Base-by-base conservation (phyloP, 345 rosid species). In the Brassica incana region DNA sequence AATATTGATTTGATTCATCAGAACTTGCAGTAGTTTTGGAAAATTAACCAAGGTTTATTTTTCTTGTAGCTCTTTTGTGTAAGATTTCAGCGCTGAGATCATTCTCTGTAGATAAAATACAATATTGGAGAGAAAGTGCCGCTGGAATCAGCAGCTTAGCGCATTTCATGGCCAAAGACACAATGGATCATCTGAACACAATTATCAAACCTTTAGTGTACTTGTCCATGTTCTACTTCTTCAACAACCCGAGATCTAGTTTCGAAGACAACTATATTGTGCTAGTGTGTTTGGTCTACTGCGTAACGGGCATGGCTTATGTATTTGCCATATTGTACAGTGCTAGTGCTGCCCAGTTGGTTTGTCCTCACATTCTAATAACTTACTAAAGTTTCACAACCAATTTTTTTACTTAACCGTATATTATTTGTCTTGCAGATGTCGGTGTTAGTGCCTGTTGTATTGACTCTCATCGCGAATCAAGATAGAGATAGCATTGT, bases 211-310 rank as follows among this genome's bases (percentile, higher is more conserved):
- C 97, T 25, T 78, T 93, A 69, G 91, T 91, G 50, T 93, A 90
- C 82, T 82, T 93, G 72, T 93, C 94, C 60, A 91, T 90, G 94
- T 90, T 91, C 86, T 91, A 88, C 81, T 93, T 91, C 94, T 93
- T 91, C 92, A 90, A 88, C 87, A 91, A 86, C 71, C 98, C 97
- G 0, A 89, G 97, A 83, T 93, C 98, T 18, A 76, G 85, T 70
- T 93, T 93, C 38, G 69, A 67, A 43, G 97, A 93, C 84, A 91
- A 93, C 76, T 91, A 91, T 72, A 11, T 83, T 6, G 85, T 93
- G 29, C 81, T 89, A 77, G 64, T 90, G 52, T 90, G 92, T 86
- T 90, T 93, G 7, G 98, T 91, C 50, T 93, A 93, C 84, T 91
- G 94, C 18, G 94, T 91, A 56, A 91, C 97, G 0, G 97, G 98